Base-by-base conservation (phyloP, 192 early-diverging fungal genomes). In the Umbelopsis isabellina region DNA sequence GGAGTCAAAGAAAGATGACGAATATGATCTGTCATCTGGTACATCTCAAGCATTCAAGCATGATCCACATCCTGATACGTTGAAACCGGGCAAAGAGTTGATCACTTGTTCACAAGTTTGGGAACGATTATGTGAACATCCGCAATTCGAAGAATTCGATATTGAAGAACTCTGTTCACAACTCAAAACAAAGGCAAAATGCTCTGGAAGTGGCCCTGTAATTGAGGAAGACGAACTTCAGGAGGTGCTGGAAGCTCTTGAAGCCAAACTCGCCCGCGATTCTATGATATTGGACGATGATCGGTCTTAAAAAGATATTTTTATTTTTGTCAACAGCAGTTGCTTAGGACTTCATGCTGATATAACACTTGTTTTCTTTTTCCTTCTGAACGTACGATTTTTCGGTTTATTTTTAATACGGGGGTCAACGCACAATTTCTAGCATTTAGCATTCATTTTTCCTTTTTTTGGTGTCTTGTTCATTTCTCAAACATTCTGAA, bases 191-290 rank as follows among this genome's bases (percentile, higher is more conserved):
- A 86, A 84, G 73, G 85, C 87, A 20, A 85, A 77, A 70, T 88
- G 85, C 67, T 85, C 87, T 46, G 87, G 85, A 22, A 73, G 82
- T 53, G 87, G 85, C 2, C 82, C 85, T n/a, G 82, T 86, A 7
- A 82, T 88, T 67, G 70, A 78, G 21, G 79, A 82, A 53, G 76
- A 82, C n/a, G 75, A 77, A 47, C 35, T 77, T 11, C 18, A 72
- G 4, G 27, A 69, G 18, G 71, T 72, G 1, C 33, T 76, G 52
- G 47, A 27, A 35, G 55, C 55, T 4, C 55, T 61, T 61, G 55
- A 61, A 16, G 21, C 55, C 25, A 61, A 61, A 23, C 21, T 52
- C 21, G 51, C 51, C 4, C 6, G 51, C 3, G 51, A 52, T 25
- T 23, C 51, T 1, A 41, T 12, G 21, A 9, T 20, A 25, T 22